Conservation (phyloP, 352 stramenopile genomes). For the Globisporangium viniferum region DNA sequence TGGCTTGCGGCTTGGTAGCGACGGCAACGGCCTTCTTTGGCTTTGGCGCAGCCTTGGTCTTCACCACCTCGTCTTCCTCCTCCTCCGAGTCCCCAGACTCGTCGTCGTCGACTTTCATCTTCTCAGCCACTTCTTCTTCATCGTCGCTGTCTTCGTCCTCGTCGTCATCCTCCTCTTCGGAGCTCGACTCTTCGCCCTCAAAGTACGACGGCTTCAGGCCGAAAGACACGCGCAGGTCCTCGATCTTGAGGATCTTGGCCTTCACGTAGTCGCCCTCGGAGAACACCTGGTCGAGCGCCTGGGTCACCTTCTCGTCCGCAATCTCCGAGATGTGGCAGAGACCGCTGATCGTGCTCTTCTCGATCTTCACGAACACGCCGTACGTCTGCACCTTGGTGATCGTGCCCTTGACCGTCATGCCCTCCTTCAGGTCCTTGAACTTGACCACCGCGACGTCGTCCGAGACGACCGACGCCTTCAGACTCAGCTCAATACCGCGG, state of each 20-base stretch:
- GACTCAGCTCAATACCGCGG: slow-evolving; percentile 88
- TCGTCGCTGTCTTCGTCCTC: slow-evolving; percentile 36
- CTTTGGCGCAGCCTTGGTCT: background rate
- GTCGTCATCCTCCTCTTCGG: slow-evolving; percentile 78
- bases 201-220: slow-evolving; percentile 97
- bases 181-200: slow-evolving; percentile 88
- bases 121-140: slow-evolving; percentile 23
- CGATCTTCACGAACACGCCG: slow-evolving; percentile 95
- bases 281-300: slow-evolving; percentile 91
- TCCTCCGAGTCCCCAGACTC: slow-evolving; percentile 50
- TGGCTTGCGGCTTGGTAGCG: slow-evolving; percentile 18
- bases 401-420: slow-evolving; percentile 92
- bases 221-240: slow-evolving; percentile 90
- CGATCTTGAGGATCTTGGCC: slow-evolving; percentile 95
- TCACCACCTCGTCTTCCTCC: slow-evolving; percentile 36
- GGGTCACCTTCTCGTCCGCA: slow-evolving; percentile 93
- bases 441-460: slow-evolving; percentile 81
- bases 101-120: slow-evolving; percentile 40
- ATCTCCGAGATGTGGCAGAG: slow-evolving; percentile 96
- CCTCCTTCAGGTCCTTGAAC: slow-evolving; percentile 89
- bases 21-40: background rate
- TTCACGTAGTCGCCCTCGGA: slow-evolving; percentile 95
- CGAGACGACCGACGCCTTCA: slow-evolving; percentile 93
- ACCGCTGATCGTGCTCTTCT: slow-evolving; percentile 94
- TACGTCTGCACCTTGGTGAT: slow-evolving; percentile 95